These are phyloP conservation scores for Cetraspora pellucida DNA, from an alignment of 192 early-diverging fungal species.

Conservation along the genomic window DNA sequence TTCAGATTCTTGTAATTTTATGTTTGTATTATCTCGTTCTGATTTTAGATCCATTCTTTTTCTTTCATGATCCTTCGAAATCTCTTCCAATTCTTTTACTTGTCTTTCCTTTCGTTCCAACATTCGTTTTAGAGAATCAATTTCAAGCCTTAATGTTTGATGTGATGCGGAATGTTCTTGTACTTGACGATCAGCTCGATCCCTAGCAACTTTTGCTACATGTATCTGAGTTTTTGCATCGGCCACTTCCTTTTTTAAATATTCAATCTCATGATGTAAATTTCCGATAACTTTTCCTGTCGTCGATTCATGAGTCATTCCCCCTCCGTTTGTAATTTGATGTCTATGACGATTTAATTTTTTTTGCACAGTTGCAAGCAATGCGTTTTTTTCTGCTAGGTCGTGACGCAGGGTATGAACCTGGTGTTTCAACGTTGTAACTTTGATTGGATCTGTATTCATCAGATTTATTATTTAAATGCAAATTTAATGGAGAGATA, in stretches of 20 bases:
- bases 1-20: slow-evolving; percentile 25
- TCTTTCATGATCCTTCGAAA: slow-evolving; percentile 13
- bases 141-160: slow-evolving; percentile 25
- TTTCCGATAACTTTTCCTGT: slow-evolving; percentile 28
- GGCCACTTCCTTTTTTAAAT: slow-evolving; percentile 26
- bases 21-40: slow-evolving; percentile 27
- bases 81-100: slow-evolving; percentile 26
- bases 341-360: slow-evolving; percentile 18
- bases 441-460: slow-evolving; percentile 13
- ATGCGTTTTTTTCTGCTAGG: slow-evolving; percentile 30
- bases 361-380: slow-evolving; percentile 28
- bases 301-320: slow-evolving; percentile 11
- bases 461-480: too few relatives aligned
- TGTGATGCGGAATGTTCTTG: slow-evolving; percentile 29
- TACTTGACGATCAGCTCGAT: slow-evolving; percentile 31
- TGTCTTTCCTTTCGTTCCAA: slow-evolving; percentile 31
- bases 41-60: slow-evolving; percentile 23
- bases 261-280: slow-evolving; percentile 29
- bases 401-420: slow-evolving; percentile 29
- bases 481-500: too few relatives aligned
- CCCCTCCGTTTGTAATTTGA: background rate
- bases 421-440: slow-evolving; percentile 18
- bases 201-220: slow-evolving; percentile 21
- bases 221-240: slow-evolving; percentile 30
- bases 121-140: slow-evolving; percentile 34